A percentile compares a stretch with the other conserved stretches of the same genome.
phyloP scores from a whole-genome alignment of 139 green algal species.

The Coelastrella sp. region DNA sequence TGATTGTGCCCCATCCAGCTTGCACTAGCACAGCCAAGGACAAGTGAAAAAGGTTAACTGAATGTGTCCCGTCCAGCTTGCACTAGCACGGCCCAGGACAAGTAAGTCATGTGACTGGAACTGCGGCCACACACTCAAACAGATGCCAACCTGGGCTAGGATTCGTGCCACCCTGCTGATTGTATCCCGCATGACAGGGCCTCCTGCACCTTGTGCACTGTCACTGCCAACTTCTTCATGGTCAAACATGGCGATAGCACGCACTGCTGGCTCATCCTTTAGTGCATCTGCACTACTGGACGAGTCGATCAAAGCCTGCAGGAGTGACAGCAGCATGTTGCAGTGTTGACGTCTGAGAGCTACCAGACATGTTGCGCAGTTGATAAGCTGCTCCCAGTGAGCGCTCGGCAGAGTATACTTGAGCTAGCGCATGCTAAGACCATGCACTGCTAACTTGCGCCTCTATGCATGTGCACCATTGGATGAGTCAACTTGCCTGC shows the following conservation, averaged over 20 bases:
- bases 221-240: constrained; percentile 89
- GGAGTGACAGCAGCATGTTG: background rate
- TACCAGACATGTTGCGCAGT: constrained; percentile 61
- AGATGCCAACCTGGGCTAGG: constrained; percentile 54
- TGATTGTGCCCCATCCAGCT: background rate
- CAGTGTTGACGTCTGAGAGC: background rate
- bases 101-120: too few species aligned
- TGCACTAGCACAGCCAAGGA: background rate
- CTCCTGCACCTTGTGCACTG: constrained; percentile 82
- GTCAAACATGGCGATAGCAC: constrained; percentile 94
- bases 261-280: constrained; percentile 79
- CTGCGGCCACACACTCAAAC: too few species aligned
- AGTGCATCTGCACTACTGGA: constrained; percentile 53
- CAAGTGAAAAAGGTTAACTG: too few species aligned
- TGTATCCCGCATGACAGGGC: constrained; percentile 91
- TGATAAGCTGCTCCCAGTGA: constrained; percentile 7
- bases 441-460: background rate
- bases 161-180: constrained; percentile 81
- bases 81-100: background rate
- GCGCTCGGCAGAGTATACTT: constrained; percentile 61
- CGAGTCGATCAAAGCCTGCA: constrained; percentile 80
- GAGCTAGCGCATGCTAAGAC: constrained; percentile 66
- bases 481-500: constrained; percentile 76
- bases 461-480: constrained; percentile 52
- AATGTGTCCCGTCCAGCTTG: background rate